These are phyloP conservation scores for Prunella vulgaris DNA, from an alignment of 257 asterid genomes.

Conservation along the genomic window DNA sequence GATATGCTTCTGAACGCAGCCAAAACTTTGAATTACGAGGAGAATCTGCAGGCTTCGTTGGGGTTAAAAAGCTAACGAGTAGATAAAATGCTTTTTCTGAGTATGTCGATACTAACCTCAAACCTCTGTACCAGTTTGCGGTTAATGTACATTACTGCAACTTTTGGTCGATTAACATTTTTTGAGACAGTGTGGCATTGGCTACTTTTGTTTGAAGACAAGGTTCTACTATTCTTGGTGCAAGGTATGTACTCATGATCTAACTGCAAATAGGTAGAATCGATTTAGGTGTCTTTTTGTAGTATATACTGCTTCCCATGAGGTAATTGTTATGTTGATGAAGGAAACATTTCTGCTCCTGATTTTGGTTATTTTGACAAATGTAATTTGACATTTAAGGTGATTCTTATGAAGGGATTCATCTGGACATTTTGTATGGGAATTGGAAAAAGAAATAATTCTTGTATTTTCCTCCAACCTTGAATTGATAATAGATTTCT, in stretches of 20 bases:
- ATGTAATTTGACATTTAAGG: background rate
- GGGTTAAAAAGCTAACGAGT: conserved; percentile 20
- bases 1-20: conserved; percentile 90
- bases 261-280: background rate
- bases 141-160: conserved; percentile 17
- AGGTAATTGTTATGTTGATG: background rate
- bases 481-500: background rate
- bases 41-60: conserved; percentile 36
- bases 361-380: conserved; percentile 11
- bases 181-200: conserved; percentile 26
- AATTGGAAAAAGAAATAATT: conserved; percentile 1
- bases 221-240: background rate
- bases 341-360: background rate
- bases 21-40: conserved; percentile 63
- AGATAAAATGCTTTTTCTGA: background rate
- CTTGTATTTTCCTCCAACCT: background rate
- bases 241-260: conserved; percentile 5
- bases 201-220: background rate
- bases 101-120: background rate
- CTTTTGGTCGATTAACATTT: conserved; percentile 17
- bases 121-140: conserved; percentile 5
- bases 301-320: conserved; percentile 10
- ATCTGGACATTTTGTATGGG: conserved; percentile 1
- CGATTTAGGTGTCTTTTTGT: conserved; percentile 25
- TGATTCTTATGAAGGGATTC: conserved; percentile 6